These are phyloP conservation scores for Alternaria angustiovoidea DNA, from an alignment of 2,329 filamentous ascomycete genomes.

Conservation along the genomic window DNA sequence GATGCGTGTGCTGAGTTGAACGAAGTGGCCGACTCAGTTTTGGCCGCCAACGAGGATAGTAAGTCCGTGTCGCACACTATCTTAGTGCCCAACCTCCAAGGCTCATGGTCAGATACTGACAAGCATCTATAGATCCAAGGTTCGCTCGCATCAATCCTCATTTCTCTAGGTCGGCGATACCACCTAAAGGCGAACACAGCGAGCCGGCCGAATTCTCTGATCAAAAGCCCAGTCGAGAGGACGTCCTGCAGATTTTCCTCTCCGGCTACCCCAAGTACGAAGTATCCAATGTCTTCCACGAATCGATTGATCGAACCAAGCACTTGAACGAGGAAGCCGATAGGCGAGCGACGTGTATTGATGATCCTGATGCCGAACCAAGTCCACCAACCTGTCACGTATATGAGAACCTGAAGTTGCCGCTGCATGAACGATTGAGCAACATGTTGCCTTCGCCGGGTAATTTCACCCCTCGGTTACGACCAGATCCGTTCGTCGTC, in stretches of 20 bases:
- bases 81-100: background rate
- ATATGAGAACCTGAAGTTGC: background rate
- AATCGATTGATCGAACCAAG: background rate
- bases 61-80: background rate
- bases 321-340: background rate
- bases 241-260: background rate
- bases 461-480: background rate
- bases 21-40: background rate
- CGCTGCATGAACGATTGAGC: background rate
- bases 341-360: background rate
- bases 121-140: background rate
- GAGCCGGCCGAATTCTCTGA: background rate
- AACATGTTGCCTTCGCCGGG: background rate
- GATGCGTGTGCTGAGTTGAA: background rate
- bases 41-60: background rate
- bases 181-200: background rate
- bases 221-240: background rate
- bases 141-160: background rate
- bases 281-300: background rate
- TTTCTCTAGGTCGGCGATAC: background rate
- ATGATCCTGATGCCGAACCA: background rate
- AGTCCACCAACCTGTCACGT: background rate
- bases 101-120: background rate
- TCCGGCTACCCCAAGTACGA: background rate
- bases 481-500: background rate